Percentiles rank a stretch among this genome's conserved stretches.
Conservation (phyloP, 2,329 filamentous ascomycete genomes). For the Kalmusia sp. region DNA sequence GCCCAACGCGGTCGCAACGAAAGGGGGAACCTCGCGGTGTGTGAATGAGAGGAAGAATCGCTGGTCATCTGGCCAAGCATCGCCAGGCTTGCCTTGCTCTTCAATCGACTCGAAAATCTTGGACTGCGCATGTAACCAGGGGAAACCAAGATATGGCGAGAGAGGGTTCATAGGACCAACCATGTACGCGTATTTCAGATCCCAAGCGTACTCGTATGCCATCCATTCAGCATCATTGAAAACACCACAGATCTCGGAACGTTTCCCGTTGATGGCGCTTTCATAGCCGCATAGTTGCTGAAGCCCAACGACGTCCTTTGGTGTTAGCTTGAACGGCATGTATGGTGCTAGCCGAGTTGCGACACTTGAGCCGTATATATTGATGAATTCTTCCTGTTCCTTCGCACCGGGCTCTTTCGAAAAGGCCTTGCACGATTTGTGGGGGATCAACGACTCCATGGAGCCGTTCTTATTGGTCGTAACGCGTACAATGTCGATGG, state of each 20-base stretch:
- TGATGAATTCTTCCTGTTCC: slow-evolving; percentile 36
- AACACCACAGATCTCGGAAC: slow-evolving; percentile 63
- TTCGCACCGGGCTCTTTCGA: slow-evolving; percentile 38
- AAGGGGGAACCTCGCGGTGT: slow-evolving; percentile 71
- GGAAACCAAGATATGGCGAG: slow-evolving; percentile 66
- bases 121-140: slow-evolving; percentile 69
- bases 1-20: slow-evolving; percentile 70
- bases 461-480: slow-evolving; percentile 34
- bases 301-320: slow-evolving; percentile 68
- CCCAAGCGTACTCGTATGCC: slow-evolving; percentile 68
- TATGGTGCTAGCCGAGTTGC: slow-evolving; percentile 31
- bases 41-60: slow-evolving; percentile 73
- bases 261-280: slow-evolving; percentile 65
- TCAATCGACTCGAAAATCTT: slow-evolving; percentile 35
- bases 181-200: slow-evolving; percentile 70
- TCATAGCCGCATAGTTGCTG: slow-evolving; percentile 72
- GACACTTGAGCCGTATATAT: slow-evolving; percentile 33
- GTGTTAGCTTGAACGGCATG: slow-evolving; percentile 64
- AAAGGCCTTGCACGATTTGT: slow-evolving; percentile 45
- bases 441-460: slow-evolving; percentile 41
- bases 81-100: slow-evolving; percentile 50
- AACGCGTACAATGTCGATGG: slow-evolving; percentile 43
- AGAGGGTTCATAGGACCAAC: slow-evolving; percentile 66
- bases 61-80: slow-evolving; percentile 50
- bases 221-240: slow-evolving; percentile 70